Evolutionary conservation across 2,329 filamentous ascomycete species (phyloP), one percentile per base, ranked within the genome.

Genomic region (Orbilia quercus): DNA sequence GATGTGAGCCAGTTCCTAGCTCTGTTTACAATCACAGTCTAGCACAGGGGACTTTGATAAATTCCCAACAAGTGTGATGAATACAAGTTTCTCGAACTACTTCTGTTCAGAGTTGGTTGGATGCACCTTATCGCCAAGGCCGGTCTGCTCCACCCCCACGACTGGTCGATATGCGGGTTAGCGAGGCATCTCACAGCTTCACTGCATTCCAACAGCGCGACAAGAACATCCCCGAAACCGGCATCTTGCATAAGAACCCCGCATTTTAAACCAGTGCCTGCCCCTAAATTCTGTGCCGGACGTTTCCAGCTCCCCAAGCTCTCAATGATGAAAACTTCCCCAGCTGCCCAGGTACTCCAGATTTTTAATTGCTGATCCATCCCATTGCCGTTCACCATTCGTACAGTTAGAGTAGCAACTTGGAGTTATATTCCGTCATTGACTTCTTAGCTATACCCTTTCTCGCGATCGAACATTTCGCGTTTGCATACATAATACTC

Each of bases 101-200:
- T 31, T 5, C 9, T 31, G 28, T 31, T 31, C 28, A 9, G 5
- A 4, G 28, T 31, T 31, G 28, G 28, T 31, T 31, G 28, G 28
- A 9, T 31, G 28, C 28, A 31, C 28, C 28, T 31, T 31, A 9
- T 9, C 28, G 34, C 64, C 47, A 47, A 69, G 38, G 53, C 55
- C 55, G 28, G 58, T 22, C 38, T 59, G 44, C 63, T 51, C 48
- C 64, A 51, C 64, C 64, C 64, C 64, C 64, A 69, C 64, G 48
- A 28, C 36, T 44, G n/a, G n/a, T n/a, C n/a, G 47, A 44, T 31
- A 31, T 69, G 64, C 55, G 55, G 55, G 64, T 54, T 60, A 69
- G 55, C 64, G 64, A 60, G 55, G 42, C 55, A 54, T 62, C 55
- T 22, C 55, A 60, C 64, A 55, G 48, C 64, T 69, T 69, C 64